phyloP scores from a whole-genome alignment of 768 basidiomycete genomes.

The Tylopilus cervinicoccineus region DNA sequence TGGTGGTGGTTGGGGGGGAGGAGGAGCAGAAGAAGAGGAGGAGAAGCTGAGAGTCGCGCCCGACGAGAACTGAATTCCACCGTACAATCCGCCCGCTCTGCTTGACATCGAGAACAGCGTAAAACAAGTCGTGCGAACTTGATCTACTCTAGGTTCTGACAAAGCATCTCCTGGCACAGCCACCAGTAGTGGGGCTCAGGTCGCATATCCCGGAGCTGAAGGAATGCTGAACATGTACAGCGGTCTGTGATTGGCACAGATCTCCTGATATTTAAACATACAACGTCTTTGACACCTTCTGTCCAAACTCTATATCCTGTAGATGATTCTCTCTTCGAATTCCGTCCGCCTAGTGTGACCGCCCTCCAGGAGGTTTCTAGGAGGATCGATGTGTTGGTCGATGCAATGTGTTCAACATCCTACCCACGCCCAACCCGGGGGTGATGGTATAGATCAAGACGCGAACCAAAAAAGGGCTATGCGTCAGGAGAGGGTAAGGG shows the following conservation, averaged over 20 bases:
- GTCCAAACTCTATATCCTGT: too few relatives aligned
- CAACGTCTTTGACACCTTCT: too few relatives aligned
- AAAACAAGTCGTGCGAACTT: conserved; percentile 16
- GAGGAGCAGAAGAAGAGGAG: conserved; percentile 35
- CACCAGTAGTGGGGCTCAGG: too few relatives aligned
- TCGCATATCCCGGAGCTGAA: neutral
- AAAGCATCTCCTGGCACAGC: neutral
- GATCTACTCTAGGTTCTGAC: neutral
- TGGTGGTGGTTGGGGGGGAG: conserved; percentile 24
- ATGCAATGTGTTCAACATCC: conserved; percentile 57
- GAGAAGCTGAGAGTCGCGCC: conserved; percentile 49
- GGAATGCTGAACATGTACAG: neutral
- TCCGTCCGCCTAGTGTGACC: too few relatives aligned
- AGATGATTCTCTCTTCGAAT: too few relatives aligned
- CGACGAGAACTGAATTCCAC: conserved; percentile 82
- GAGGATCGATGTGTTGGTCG: neutral
- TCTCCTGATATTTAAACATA: too few relatives aligned
- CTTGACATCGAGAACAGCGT: conserved; percentile 54
- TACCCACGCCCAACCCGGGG: conserved; percentile 26
- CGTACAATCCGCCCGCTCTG: conserved; percentile 81
- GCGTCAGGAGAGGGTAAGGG: conserved; percentile 80
- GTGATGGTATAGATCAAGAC: conserved; percentile 56
- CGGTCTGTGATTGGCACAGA: neutral
- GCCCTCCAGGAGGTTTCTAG: too few relatives aligned
- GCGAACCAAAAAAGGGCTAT: conserved; percentile 48